These are phyloP conservation scores for Fusarium clavum DNA, from an alignment of 2,329 filamentous ascomycete species.

Conservation along the genomic window DNA sequence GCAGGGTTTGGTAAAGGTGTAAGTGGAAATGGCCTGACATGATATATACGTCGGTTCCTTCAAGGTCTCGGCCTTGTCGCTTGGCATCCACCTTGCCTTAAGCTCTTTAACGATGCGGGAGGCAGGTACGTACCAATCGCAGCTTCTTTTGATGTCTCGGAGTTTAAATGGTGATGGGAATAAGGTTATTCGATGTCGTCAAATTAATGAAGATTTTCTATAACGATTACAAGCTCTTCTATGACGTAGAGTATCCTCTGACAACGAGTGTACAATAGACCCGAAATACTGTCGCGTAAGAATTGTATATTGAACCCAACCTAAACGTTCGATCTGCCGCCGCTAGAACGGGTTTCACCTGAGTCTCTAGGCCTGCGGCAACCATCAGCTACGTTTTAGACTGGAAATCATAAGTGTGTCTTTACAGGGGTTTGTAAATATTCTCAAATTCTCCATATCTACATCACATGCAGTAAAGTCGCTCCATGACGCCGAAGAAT, in stretches of 20 bases:
- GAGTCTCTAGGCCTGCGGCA: background rate
- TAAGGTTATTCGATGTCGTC: background rate
- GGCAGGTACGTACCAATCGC: constrained; percentile 35
- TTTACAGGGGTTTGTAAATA: background rate
- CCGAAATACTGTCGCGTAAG: background rate
- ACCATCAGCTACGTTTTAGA: constrained; percentile 2
- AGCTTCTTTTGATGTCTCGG: background rate
- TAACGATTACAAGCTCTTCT: rapidly evolving
- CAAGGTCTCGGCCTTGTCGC: constrained; percentile 39
- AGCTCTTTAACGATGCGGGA: constrained; percentile 1
- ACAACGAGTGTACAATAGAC: background rate
- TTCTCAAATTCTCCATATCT: background rate
- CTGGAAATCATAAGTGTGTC: background rate
- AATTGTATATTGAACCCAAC: background rate
- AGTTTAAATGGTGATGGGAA: background rate
- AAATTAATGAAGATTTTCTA: background rate
- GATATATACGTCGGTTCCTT: constrained; percentile 38
- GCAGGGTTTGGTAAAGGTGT: constrained; percentile 44
- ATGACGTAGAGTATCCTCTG: background rate
- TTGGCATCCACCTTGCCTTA: constrained; percentile 33
- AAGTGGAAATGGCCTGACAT: constrained; percentile 48
- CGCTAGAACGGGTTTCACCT: constrained; percentile 6
- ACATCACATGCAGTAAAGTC: background rate
- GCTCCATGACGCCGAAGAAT: background rate
- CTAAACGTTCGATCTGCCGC: background rate